These are phyloP conservation scores for Cystobasidium ongulense DNA, from an alignment of 768 basidiomycete species.

Conservation along the genomic window DNA sequence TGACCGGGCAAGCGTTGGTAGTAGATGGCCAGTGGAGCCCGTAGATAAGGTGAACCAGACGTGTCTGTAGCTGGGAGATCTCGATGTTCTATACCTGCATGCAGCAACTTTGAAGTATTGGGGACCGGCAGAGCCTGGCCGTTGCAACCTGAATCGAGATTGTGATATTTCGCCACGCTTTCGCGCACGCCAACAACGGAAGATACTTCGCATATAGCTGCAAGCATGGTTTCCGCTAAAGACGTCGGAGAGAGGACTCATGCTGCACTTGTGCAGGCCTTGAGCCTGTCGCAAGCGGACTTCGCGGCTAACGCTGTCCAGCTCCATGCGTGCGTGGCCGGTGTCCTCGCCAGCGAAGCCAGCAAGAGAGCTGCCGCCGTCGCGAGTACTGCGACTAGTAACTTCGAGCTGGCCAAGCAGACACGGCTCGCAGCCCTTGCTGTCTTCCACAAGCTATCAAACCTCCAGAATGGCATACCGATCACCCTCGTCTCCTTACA, in stretches of 20 bases:
- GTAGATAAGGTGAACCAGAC: too few relatives aligned
- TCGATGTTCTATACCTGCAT: too few relatives aligned
- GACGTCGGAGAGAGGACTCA: neutral
- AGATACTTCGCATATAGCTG: too few relatives aligned
- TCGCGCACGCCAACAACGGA: too few relatives aligned
- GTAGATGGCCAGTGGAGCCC: conserved; percentile 1
- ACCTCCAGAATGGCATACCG: neutral
- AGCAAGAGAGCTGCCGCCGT: neutral
- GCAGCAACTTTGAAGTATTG: too few relatives aligned
- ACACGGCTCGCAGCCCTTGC: conserved; percentile 6
- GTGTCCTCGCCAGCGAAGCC: neutral
- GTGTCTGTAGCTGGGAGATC: too few relatives aligned
- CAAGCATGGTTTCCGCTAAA: neutral
- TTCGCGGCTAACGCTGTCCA: neutral
- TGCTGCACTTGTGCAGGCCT: neutral
- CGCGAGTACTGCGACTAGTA: neutral
- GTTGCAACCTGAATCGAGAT: too few relatives aligned
- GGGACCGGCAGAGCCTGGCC: too few relatives aligned
- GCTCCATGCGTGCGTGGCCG: neutral
- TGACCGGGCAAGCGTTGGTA: conserved; percentile 11
- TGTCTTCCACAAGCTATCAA: neutral
- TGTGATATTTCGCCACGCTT: too few relatives aligned
- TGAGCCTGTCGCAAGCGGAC: neutral
- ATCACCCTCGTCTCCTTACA: neutral
- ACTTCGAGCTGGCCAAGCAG: neutral